phyloP scores from a whole-genome alignment of 176 grass and related monocot genomes.

The Eremochloa ophiuroides region DNA sequence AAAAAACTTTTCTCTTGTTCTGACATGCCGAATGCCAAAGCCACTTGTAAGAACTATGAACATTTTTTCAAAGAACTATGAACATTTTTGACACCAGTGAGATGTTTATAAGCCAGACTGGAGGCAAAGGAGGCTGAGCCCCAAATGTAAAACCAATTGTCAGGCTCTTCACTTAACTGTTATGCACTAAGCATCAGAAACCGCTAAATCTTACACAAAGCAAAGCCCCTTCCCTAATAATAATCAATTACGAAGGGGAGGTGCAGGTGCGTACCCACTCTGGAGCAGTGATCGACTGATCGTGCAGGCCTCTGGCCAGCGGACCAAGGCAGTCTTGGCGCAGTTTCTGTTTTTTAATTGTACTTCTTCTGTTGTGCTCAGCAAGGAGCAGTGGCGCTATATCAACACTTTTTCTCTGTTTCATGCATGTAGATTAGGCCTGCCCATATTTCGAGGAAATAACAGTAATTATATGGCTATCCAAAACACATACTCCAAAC shows the following conservation, averaged over 20 bases:
- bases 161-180: no score
- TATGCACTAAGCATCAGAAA: neutral
- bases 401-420: neutral
- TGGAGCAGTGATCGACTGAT: neutral
- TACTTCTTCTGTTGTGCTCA: neutral
- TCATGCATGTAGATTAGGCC: neutral
- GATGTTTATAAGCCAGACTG: no score
- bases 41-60: no score
- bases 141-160: no score
- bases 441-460: neutral
- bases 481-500: neutral
- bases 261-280: neutral
- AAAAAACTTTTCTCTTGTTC: no score
- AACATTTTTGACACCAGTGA: no score
- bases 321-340: neutral
- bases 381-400: neutral
- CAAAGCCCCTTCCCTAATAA: no score
- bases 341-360: neutral
- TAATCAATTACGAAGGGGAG: neutral
- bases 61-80: no score
- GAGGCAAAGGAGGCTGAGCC: no score
- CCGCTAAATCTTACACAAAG: conserved; percentile 7
- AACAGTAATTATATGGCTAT: neutral
- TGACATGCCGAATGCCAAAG: no score
- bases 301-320: neutral